These are phyloP conservation scores for Cercospora zeina DNA, from an alignment of 2,329 filamentous ascomycete genomes.

Conservation along the genomic window DNA sequence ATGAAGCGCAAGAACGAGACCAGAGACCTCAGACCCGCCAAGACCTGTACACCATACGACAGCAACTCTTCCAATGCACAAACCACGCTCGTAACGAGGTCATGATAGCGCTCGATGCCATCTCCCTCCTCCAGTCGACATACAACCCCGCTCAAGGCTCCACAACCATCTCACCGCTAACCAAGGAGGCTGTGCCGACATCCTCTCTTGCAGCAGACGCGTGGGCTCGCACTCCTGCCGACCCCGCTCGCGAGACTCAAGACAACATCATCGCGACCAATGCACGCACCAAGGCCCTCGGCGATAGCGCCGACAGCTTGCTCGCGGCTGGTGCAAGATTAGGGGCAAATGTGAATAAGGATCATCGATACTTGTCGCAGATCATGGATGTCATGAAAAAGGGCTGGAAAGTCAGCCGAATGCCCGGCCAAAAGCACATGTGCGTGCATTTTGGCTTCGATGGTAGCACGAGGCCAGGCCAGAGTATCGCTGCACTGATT, in stretches of 20 bases:
- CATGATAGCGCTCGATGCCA: slow-evolving; percentile 73
- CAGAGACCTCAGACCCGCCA: slow-evolving; percentile 36
- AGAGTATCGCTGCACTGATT: slow-evolving; percentile 77
- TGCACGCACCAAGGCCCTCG: slow-evolving; percentile 76
- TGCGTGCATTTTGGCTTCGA: slow-evolving; percentile 88
- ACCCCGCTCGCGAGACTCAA: slow-evolving; percentile 47
- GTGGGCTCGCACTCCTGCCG: slow-evolving; percentile 58
- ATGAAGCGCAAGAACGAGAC: slow-evolving; percentile 43
- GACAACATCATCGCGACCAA: slow-evolving; percentile 59
- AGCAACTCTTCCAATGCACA: slow-evolving; percentile 47
- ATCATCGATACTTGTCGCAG: slow-evolving; percentile 87
- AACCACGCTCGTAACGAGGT: slow-evolving; percentile 56
- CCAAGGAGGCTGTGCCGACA: slow-evolving; percentile 69
- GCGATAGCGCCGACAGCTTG: slow-evolving; percentile 71
- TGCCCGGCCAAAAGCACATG: slow-evolving; percentile 55
- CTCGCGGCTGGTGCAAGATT: slow-evolving; percentile 70
- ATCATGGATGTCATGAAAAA: slow-evolving; percentile 76
- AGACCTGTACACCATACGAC: slow-evolving; percentile 44
- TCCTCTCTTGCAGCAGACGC: slow-evolving; percentile 71
- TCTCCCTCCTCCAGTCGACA: slow-evolving; percentile 74
- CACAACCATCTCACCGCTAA: slow-evolving; percentile 66
- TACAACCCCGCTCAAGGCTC: slow-evolving; percentile 70
- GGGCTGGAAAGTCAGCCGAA: slow-evolving; percentile 81
- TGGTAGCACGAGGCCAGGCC: slow-evolving; percentile 64
- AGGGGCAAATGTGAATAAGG: slow-evolving; percentile 72